These are phyloP conservation scores for Exidia glandulosa DNA, from an alignment of 768 basidiomycete genomes.

Conservation along the genomic window DNA sequence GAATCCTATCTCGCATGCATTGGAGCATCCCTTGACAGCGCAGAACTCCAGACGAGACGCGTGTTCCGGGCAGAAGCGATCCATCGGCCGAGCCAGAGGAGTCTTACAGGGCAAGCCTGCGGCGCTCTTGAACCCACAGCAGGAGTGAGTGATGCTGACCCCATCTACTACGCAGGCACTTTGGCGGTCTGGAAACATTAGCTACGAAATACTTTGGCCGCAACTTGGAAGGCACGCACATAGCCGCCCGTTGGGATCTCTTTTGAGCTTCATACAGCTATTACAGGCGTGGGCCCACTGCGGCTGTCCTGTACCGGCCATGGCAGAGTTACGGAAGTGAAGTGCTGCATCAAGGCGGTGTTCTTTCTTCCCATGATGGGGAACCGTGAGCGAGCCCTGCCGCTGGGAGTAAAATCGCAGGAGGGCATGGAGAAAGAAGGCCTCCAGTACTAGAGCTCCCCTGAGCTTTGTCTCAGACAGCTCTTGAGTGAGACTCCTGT, in stretches of 20 bases:
- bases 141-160: constrained; percentile 15
- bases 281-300: constrained; percentile 2
- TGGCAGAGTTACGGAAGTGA: background rate
- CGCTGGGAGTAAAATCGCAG: background rate
- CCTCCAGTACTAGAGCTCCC: background rate
- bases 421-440: background rate
- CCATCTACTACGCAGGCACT: constrained; percentile 13
- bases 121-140: constrained; percentile 10
- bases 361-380: background rate
- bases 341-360: background rate
- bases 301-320: constrained; percentile 1
- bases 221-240: constrained; percentile 4
- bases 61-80: constrained; percentile 11
- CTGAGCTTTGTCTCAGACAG: background rate
- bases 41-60: background rate
- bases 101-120: constrained; percentile 1
- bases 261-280: background rate
- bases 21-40: background rate
- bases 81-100: constrained; percentile 2
- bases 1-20: background rate
- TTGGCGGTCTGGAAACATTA: background rate
- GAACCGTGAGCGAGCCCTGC: background rate
- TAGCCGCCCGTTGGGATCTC: background rate
- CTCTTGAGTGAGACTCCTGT: background rate
- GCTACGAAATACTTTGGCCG: background rate